A percentile compares a stretch with the other conserved stretches of the same genome.
Conservation (phyloP, 129 eudicot species). For the Flaveria bidentis region DNA sequence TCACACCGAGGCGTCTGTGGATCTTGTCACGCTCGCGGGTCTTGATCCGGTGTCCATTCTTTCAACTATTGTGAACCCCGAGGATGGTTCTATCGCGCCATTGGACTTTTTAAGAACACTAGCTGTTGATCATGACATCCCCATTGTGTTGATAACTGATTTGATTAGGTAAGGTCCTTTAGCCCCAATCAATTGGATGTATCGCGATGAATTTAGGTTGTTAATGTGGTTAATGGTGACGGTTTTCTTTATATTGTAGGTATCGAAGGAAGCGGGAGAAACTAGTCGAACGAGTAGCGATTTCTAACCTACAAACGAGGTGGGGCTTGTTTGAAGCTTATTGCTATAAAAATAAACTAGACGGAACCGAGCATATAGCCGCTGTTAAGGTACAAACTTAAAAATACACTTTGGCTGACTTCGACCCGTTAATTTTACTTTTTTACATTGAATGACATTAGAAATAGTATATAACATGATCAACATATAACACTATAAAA, state of each 20-base stretch:
- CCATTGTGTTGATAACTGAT: conserved; percentile 76
- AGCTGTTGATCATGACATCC: conserved; percentile 64
- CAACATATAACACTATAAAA: neutral
- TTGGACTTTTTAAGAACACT: conserved; percentile 50
- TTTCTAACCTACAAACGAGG: conserved; percentile 65
- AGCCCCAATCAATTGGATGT: neutral
- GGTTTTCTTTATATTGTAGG: conserved; percentile 37
- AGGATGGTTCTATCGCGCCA: conserved; percentile 72
- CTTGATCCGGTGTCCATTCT: conserved; percentile 65
- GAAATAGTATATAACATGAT: neutral
- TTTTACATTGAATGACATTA: neutral
- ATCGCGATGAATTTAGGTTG: neutral
- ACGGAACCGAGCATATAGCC: conserved; percentile 79
- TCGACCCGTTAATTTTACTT: neutral
- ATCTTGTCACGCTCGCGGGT: conserved; percentile 77
- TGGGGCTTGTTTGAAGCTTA: conserved; percentile 79
- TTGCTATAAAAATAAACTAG: conserved; percentile 68
- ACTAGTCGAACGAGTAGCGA: conserved; percentile 63
- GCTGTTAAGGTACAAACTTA: conserved; percentile 54
- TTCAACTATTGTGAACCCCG: conserved; percentile 63
- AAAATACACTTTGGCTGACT: neutral
- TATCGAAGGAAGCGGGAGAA: conserved; percentile 81
- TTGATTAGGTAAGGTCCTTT: conserved; percentile 55
- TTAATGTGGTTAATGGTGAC: neutral
- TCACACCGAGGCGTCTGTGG: conserved; percentile 92